Base-by-base conservation (phyloP, 257 asterid genomes). In the Solanum chmielewskii region DNA sequence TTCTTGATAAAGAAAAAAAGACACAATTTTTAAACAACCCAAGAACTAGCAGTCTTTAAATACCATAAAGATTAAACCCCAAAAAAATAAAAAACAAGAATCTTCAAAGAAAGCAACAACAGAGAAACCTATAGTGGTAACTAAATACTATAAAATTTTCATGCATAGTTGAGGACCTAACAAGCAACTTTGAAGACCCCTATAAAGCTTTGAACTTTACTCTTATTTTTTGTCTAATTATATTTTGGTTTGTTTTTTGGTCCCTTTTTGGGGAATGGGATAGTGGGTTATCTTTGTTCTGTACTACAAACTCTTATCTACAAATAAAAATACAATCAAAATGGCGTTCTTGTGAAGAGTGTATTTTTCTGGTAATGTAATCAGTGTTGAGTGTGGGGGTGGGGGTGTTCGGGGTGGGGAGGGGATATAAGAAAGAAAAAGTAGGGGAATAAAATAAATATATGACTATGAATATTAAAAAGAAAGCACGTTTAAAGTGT, bases 41-140 rank as follows among this genome's bases (percentile, higher is more conserved):
- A 83, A 90, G 85, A 86, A 87, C 10, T 83, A 8, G 83, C 90
- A 88, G 87, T 91, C 89, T 86, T 90, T 64, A 89, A 71, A 83
- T 44, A 49, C 66, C 69, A 87, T 14, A 52, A 84, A 85, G 62
- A 74, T 84, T 76, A 76, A 78, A 45, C 84, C 41, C 41, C 84
- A 27, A 39, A 62, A 33, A 82, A 39, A 20, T 3, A 78, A 23
- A 62, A 77, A 45, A 20, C 78, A 85, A 69, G 83, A 31, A 84
- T 9, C 52, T 68, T 27, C 85, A 87, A 83, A 52, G 49, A 27
- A n/a, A 90, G 77, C 70, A 84, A 85, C 47, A 33, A 71, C 71
- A 47, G 39, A 85, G 83, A 68, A 52, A 68, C 44, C 47, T 49
- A 6, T 11, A 10, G 68, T 69, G 39, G 82, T 44, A 29, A 27